A percentile compares a stretch with the other conserved stretches of the same genome.
phyloP scores from a whole-genome alignment of 768 basidiomycete species.

The Tricholoma sp. region DNA sequence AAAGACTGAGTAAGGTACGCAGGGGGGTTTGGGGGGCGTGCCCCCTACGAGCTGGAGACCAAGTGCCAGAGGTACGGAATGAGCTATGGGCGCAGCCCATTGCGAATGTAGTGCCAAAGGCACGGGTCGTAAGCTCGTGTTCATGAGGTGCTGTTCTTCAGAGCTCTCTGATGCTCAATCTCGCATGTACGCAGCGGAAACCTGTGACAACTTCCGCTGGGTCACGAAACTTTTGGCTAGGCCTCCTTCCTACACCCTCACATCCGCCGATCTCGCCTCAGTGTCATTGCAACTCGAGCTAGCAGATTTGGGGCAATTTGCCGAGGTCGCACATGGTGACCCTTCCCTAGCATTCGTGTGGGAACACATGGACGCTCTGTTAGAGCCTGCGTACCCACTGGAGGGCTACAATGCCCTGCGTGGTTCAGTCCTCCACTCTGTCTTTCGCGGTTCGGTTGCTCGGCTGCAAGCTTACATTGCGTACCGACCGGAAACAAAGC shows the following conservation, averaged over 20 bases:
- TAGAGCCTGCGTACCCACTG: not conserved
- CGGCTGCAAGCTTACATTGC: not conserved
- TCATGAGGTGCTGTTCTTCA: too few species aligned
- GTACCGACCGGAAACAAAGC: not conserved
- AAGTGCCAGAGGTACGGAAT: too few species aligned
- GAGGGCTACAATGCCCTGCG: not conserved
- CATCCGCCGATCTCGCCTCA: not conserved
- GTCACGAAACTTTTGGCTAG: not conserved
- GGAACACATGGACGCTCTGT: not conserved
- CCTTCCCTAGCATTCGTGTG: not conserved
- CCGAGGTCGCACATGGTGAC: not conserved
- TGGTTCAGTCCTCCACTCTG: not conserved
- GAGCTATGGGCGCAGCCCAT: too few species aligned
- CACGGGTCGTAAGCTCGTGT: too few species aligned
- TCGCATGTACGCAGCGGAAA: not conserved
- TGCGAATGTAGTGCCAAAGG: too few species aligned
- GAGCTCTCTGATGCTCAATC: not conserved
- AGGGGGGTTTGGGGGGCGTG: too few species aligned
- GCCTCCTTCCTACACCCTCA: not conserved
- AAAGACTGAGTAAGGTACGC: too few species aligned
- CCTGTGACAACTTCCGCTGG: not conserved
- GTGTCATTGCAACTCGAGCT: not conserved
- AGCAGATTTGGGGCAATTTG: not conserved
- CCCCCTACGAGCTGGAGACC: too few species aligned
- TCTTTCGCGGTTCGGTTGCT: not conserved